phyloP scores from a whole-genome alignment of 2,329 filamentous ascomycete genomes.

The Curvularia sp. region DNA sequence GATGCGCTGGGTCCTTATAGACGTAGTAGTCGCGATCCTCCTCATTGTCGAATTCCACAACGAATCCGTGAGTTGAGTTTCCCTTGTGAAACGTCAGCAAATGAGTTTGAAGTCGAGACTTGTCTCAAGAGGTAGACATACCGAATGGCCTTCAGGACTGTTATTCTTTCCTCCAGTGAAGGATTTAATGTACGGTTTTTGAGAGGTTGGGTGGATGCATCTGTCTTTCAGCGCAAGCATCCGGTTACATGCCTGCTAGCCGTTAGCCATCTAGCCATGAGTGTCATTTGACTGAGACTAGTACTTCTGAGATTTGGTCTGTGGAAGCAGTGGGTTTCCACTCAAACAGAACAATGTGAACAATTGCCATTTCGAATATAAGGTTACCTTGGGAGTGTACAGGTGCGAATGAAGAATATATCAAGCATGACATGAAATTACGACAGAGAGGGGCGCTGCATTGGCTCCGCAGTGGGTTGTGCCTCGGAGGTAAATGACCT shows the following conservation, averaged over 20 bases:
- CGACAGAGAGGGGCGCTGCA: slow-evolving; percentile 7
- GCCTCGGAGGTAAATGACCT: slow-evolving; percentile 33
- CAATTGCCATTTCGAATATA: slow-evolving; percentile 61
- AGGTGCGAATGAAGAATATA: not conserved
- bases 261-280: slow-evolving; percentile 5
- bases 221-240: slow-evolving; percentile 65
- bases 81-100: slow-evolving; percentile 48
- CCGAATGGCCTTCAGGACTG: slow-evolving; percentile 65
- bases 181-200: slow-evolving; percentile 67
- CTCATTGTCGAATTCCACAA: slow-evolving; percentile 69
- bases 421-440: not conserved
- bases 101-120: not conserved
- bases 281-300: slow-evolving; percentile 3
- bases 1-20: slow-evolving; percentile 68
- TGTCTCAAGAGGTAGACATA: not conserved
- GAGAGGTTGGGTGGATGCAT: slow-evolving; percentile 66
- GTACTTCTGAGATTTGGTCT: slow-evolving; percentile 64
- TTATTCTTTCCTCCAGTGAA: slow-evolving; percentile 68
- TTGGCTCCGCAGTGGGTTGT: slow-evolving; percentile 7
- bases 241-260: slow-evolving; percentile 60
- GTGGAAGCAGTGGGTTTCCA: slow-evolving; percentile 63
- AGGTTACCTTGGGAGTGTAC: not conserved
- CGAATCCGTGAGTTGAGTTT: slow-evolving; percentile 73
- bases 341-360: slow-evolving; percentile 73
- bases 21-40: slow-evolving; percentile 75